Evolutionary conservation across 257 asterid genomes (phyloP).

Genomic region (Solanum corneliomulleri): DNA sequence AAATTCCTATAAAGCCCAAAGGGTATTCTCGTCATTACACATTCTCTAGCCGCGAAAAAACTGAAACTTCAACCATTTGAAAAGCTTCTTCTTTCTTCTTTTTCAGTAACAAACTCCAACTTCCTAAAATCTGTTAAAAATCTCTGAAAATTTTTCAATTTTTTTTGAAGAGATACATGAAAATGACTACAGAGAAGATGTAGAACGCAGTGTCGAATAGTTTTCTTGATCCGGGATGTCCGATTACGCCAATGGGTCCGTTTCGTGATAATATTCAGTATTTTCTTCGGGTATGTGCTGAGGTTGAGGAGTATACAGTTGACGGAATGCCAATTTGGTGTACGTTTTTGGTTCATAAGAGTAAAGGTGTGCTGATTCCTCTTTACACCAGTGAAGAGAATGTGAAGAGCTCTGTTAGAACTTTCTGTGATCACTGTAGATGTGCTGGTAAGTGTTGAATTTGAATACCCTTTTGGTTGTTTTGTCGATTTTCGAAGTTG

Average conservation of each 20-base stretch:
- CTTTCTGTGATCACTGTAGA: constrained; percentile 69
- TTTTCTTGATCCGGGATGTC: constrained; percentile 55
- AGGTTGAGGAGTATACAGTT: constrained; percentile 31
- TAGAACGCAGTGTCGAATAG: constrained; percentile 20
- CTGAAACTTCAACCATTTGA: not conserved
- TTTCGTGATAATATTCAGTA: constrained; percentile 59
- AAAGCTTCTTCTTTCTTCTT: not conserved
- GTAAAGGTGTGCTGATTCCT: constrained; percentile 48
- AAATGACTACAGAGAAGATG: constrained; percentile 21
- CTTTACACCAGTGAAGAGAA: constrained; percentile 70
- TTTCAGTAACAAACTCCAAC: not conserved
- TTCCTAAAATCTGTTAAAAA: not conserved
- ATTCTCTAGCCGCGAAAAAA: not conserved
- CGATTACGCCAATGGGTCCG: constrained; percentile 30
- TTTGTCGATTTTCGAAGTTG: not conserved
- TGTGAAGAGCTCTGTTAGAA: constrained; percentile 32
- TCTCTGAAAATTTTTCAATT: not conserved
- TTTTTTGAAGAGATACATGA: not conserved
- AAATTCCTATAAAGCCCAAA: not conserved
- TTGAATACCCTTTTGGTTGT: not conserved
- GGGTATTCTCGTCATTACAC: not conserved
- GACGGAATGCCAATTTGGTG: constrained; percentile 61
- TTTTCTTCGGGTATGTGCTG: constrained; percentile 59
- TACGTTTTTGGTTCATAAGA: constrained; percentile 61
- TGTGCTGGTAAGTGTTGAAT: constrained; percentile 36